These are phyloP conservation scores for Ilex paraguariensis DNA, from an alignment of 305 asterid genomes.

Conservation along the genomic window DNA sequence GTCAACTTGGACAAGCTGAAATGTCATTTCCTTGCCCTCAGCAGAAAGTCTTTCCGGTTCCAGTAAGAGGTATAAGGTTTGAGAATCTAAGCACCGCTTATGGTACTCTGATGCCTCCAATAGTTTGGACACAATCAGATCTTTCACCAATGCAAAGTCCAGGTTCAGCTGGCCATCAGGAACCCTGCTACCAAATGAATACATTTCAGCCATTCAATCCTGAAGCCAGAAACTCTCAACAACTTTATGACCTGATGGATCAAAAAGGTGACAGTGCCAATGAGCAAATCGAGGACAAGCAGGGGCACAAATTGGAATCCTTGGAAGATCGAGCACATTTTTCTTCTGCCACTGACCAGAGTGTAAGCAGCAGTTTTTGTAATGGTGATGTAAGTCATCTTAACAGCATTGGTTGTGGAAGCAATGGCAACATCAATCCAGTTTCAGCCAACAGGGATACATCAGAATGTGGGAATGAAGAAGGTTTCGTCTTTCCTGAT, in stretches of 20 bases:
- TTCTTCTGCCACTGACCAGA: conserved; percentile 55
- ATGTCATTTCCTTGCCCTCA: conserved; percentile 33
- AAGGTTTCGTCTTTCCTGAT: conserved; percentile 27
- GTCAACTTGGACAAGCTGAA: conserved; percentile 41
- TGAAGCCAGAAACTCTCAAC: conserved; percentile 33
- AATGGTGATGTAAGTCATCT: conserved; percentile 32
- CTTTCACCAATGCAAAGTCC: conserved; percentile 41
- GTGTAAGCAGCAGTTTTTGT: conserved; percentile 51
- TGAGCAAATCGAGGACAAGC: conserved; percentile 39
- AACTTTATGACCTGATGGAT: conserved; percentile 26
- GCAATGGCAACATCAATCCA: conserved; percentile 32
- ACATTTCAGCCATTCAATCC: conserved; percentile 28
- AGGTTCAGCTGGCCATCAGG: conserved; percentile 33
- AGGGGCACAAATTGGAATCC: conserved; percentile 23
- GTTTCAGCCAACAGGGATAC: conserved; percentile 20
- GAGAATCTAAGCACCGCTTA: conserved; percentile 31
- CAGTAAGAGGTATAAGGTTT: conserved; percentile 49
- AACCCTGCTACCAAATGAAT: conserved; percentile 30
- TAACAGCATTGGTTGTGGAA: conserved; percentile 28
- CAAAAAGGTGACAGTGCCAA: conserved; percentile 29
- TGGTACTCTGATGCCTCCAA: conserved; percentile 40
- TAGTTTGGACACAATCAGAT: conserved; percentile 27
- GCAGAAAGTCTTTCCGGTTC: conserved; percentile 41
- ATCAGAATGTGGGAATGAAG: conserved; percentile 43
- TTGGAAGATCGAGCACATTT: conserved; percentile 28